Percentiles rank a stretch among this genome's conserved stretches.
These are phyloP conservation scores for Globisporangium irregulare DNA, from an alignment of 352 stramenopile genomes.

Conservation along the genomic window DNA sequence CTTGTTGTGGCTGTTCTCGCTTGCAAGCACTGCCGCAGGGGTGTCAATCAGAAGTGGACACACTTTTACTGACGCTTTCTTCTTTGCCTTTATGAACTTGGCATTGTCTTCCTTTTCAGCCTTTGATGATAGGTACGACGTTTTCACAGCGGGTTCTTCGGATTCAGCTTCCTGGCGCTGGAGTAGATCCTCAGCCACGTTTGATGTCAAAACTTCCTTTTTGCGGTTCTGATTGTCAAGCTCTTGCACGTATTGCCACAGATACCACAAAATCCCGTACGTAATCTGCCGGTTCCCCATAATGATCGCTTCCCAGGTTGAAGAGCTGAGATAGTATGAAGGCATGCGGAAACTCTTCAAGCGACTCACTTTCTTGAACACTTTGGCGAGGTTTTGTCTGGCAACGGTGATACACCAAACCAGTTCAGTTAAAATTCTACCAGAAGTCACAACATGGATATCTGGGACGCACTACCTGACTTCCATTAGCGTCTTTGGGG, in stretches of 20 bases:
- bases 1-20: background rate
- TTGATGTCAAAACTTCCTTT: background rate
- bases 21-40: constrained; percentile 19
- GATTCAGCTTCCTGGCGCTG: background rate
- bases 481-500: constrained; percentile 13
- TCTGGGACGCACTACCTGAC: constrained; percentile 9
- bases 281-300: constrained; percentile 43
- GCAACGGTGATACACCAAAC: background rate
- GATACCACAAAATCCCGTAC: constrained; percentile 50
- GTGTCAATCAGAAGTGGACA: constrained; percentile 22
- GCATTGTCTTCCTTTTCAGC: background rate
- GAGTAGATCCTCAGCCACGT: background rate
- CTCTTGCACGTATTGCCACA: constrained; percentile 34
- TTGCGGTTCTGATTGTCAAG: constrained; percentile 4
- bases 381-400: constrained; percentile 36
- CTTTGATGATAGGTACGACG: too few species aligned
- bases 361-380: constrained; percentile 17
- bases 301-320: constrained; percentile 31
- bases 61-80: background rate
- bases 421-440: background rate
- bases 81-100: background rate
- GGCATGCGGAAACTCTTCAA: constrained; percentile 13
- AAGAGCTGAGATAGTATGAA: constrained; percentile 17
- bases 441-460: background rate
- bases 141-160: background rate